Base-by-base conservation (phyloP, 352 stramenopile genomes). In the Aphanomyces invadans region DNA sequence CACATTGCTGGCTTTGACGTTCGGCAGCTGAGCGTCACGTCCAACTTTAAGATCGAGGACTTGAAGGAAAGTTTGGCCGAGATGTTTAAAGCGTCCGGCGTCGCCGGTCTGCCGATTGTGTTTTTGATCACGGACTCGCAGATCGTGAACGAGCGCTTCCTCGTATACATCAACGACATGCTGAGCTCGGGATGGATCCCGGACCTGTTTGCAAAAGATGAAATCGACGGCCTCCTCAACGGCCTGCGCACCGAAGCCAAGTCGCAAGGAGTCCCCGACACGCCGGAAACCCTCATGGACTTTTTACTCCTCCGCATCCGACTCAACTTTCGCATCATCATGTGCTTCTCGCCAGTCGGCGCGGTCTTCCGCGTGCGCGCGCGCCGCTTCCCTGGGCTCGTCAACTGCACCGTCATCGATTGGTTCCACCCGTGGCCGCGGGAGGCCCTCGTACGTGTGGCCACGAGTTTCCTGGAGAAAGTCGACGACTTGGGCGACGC, bases 101-200 rank as follows among this genome's bases (percentile, higher is more conserved):
- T 98, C 23, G 95, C 98, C 62, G 93, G 92, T 3, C 79, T 97
- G 1, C 92, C 86, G 11, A 87, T 98, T 25, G 87, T 99, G 19
- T 99, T 98, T 70, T 76, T 99, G 17, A 97, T 99, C 66, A 99
- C 95, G 0, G 97, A 99, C 76, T 97, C 95, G 38, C 95, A 99
- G 76, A 99, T 99, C 72, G 92, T 98, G 38, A 96, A 99, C 71
- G 95, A 99, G 60, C 80, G 93, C 17, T 99, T 99, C 76, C 86
- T 99, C 3, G 97, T 99, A 42, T 98, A 98, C 74, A 98, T 99
- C 70, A 99, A 99, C 77, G 92, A 97, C 44, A 97, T 99, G 74
- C 79, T 98, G 5, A 95, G 88, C 28, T 93, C 81, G 60, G 96
- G 96, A 4, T 99, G 95, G 95, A 97, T 99, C 62, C 90, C 92